These are phyloP conservation scores for Aspergillus campestris DNA, from an alignment of 495 filamentous ascomycete genomes.

Conservation along the genomic window DNA sequence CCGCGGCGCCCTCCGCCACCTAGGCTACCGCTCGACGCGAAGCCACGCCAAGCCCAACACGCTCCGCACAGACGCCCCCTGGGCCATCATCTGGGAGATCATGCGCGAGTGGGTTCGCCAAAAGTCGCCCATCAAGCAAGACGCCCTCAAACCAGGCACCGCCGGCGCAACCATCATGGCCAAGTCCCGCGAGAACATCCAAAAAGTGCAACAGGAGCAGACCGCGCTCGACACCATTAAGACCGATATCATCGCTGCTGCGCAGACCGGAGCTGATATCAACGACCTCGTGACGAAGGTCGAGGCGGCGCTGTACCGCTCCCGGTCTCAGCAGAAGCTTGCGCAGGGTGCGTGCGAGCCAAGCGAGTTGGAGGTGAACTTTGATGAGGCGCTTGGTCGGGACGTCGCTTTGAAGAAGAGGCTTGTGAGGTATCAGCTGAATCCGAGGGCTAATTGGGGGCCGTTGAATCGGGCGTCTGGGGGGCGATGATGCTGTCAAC, in stretches of 20 bases:
- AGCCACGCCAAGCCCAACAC: conserved; percentile 84
- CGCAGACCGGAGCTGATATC: conserved; percentile 28
- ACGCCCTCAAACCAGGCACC: conserved; percentile 55
- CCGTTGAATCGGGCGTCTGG: conserved; percentile 65
- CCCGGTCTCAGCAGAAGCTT: conserved; percentile 16
- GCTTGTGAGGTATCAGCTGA: conserved; percentile 75
- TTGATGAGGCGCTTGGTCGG: conserved; percentile 72
- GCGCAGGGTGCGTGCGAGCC: conserved; percentile 13
- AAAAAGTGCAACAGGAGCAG: conserved; percentile 11
- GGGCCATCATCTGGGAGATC: conserved; percentile 82
- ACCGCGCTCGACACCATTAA: conserved; percentile 24
- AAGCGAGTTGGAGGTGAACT: conserved; percentile 56
- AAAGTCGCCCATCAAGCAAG: conserved; percentile 61
- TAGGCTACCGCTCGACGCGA: conserved; percentile 73
- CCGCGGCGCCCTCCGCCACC: conserved; percentile 66
- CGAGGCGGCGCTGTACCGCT: conserved; percentile 39
- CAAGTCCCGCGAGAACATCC: conserved; percentile 24
- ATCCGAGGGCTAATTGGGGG: conserved; percentile 88
- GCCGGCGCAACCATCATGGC: conserved; percentile 60
- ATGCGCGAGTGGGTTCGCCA: conserved; percentile 88
- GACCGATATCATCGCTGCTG: conserved; percentile 23
- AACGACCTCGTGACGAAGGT: conserved; percentile 34
- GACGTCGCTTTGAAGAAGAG: conserved; percentile 49
- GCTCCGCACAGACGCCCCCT: conserved; percentile 84
- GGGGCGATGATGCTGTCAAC: conserved; percentile 1